Conservation (phyloP, 257 asterid genomes). For the Echites panduratus region DNA sequence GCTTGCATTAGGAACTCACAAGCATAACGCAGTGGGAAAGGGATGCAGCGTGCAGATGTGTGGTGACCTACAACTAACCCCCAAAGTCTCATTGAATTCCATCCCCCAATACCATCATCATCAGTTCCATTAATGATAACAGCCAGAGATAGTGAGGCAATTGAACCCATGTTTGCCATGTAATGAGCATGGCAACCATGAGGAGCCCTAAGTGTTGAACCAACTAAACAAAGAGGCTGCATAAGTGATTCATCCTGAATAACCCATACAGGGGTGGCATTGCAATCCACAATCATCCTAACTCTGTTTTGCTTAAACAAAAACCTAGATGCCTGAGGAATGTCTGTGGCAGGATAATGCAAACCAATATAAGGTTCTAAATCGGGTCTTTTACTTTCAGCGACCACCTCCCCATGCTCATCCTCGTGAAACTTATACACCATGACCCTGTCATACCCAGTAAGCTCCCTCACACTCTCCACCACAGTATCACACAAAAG, state of each 20-base stretch:
- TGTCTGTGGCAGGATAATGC: slow-evolving; percentile 59
- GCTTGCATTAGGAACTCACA: slow-evolving; percentile 93
- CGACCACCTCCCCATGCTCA: slow-evolving; percentile 66
- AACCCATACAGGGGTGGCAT: slow-evolving; percentile 38
- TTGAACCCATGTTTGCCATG: slow-evolving; percentile 68
- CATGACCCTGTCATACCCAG: slow-evolving; percentile 81
- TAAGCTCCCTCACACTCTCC: slow-evolving; percentile 60
- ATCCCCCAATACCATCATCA: slow-evolving; percentile 45
- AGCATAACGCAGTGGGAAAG: slow-evolving; percentile 83
- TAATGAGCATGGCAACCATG: slow-evolving; percentile 63
- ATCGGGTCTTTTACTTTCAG: slow-evolving; percentile 55
- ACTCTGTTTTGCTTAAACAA: slow-evolving; percentile 60
- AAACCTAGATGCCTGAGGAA: slow-evolving; percentile 65
- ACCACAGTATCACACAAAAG: slow-evolving; percentile 72
- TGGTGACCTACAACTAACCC: slow-evolving; percentile 90
- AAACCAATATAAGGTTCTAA: slow-evolving; percentile 57
- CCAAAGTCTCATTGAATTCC: slow-evolving; percentile 78
- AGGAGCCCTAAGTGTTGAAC: slow-evolving; percentile 59
- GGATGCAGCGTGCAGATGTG: slow-evolving; percentile 54
- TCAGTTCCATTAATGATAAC: slow-evolving; percentile 55
- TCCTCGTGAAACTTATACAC: slow-evolving; percentile 85
- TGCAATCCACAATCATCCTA: slow-evolving; percentile 59
- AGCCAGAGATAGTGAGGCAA: slow-evolving; percentile 49
- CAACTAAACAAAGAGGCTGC: slow-evolving; percentile 65
- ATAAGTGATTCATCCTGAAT: slow-evolving; percentile 48